Evolutionary conservation across 176 grass and related monocot species (phyloP), one percentile per base, ranked within the genome.

Genomic region (Aegilops bicornis): DNA sequence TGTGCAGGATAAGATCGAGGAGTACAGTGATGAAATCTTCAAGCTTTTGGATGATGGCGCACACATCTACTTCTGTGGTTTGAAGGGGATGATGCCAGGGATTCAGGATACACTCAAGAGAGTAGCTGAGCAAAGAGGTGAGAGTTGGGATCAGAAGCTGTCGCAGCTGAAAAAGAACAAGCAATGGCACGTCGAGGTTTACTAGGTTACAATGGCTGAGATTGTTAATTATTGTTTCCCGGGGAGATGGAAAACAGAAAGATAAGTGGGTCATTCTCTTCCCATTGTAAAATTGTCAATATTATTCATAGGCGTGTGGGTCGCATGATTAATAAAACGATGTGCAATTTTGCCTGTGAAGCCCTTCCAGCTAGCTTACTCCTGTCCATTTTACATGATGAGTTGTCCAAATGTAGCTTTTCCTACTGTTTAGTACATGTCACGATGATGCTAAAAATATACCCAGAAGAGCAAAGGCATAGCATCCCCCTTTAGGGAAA

Each of bases 61-160:
- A 1, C 93, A 95, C 76, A 98, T 98, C 59, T 98, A 94, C 86
- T 98, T 95, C 11, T 95, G 96, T 29, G 93, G 90, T 83, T 89
- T 98, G 88, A 98, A 98, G 65, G 96, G 93, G 59, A 98, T 98
- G 96, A 98, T 98, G 96, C 96, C 93, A 2, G 93, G 96, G 52
- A 98, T 98, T 47, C 96, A 98, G 84, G 89, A 90, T 60, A 98
- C 93, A 2, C 90, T 95, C 7, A 95, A 89, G 90, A 95, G 91
- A 88, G 93, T 95, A 59, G 91, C 93, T 7, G 96, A 95, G 88
- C 87, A 92, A 81, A 93, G 96, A 85, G 93, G 91, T 7, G 93
- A 98, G 84, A 98, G 84, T 64, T 98, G 96, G 96, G 91, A 98
- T 15, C 78, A 92, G 81, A 98, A 95, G 90, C 42, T 92, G 24